phyloP scores from a whole-genome alignment of 2,329 filamentous ascomycete species.

The Lasiodiplodia gonubiensis region DNA sequence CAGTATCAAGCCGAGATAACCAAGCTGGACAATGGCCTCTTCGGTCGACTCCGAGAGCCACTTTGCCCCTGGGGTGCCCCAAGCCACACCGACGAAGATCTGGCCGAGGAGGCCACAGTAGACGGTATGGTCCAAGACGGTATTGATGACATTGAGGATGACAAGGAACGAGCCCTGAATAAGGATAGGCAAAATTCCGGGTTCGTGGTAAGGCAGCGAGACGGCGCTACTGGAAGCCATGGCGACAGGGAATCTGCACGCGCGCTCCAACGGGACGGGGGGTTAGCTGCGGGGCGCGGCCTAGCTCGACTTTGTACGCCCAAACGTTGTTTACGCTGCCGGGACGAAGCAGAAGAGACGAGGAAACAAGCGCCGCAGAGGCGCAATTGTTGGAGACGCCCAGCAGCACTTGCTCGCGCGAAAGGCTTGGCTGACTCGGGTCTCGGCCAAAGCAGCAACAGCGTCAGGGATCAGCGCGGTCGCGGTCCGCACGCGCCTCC shows the following conservation, averaged over 20 bases:
- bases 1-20: slow-evolving; percentile 74
- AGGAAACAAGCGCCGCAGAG: neutral
- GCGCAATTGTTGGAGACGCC: neutral
- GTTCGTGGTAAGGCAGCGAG: slow-evolving; percentile 66
- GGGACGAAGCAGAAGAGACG: neutral
- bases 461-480: slow-evolving; percentile 15
- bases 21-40: slow-evolving; percentile 65
- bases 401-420: neutral
- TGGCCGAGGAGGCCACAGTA: slow-evolving; percentile 77
- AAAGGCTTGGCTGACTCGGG: neutral
- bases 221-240: slow-evolving; percentile 29
- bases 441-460: slow-evolving; percentile 16
- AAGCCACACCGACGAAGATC: slow-evolving; percentile 72
- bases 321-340: neutral
- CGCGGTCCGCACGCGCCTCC: slow-evolving; percentile 22
- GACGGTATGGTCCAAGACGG: slow-evolving; percentile 62
- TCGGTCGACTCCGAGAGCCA: slow-evolving; percentile 63
- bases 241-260: neutral
- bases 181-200: slow-evolving; percentile 64
- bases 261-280: slow-evolving; percentile 5
- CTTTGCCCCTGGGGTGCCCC: slow-evolving; percentile 69
- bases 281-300: neutral
- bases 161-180: slow-evolving; percentile 67
- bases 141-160: slow-evolving; percentile 64
- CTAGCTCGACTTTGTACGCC: neutral